phyloP scores from a whole-genome alignment of 169 alveolate species.

The Cryptosporidium parvum region DNA sequence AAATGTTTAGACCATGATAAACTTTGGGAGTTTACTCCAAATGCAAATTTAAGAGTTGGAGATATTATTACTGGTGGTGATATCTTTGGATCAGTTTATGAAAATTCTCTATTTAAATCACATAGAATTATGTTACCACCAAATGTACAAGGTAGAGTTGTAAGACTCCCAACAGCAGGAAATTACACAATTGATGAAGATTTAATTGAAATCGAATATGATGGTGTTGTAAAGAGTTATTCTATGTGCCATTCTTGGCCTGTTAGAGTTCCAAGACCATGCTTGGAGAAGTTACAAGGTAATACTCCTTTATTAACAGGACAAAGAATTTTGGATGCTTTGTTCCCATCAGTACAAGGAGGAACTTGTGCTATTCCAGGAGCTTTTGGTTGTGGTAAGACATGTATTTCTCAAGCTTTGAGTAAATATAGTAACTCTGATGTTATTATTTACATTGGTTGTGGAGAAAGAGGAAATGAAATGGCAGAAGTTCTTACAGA shows the following conservation, averaged over 20 bases:
- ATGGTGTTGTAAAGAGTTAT: constrained; percentile 90
- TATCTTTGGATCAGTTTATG: constrained; percentile 94
- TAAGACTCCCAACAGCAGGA: constrained; percentile 95
- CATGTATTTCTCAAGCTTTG: constrained; percentile 97
- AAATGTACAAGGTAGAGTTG: constrained; percentile 93
- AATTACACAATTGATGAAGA: constrained; percentile 90
- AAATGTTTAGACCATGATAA: constrained; percentile 92
- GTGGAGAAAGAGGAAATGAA: constrained; percentile 99
- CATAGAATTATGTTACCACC: constrained; percentile 98
- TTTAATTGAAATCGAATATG: constrained; percentile 88
- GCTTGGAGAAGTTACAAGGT: constrained; percentile 94
- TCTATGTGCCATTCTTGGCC: constrained; percentile 98
- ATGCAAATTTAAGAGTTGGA: constrained; percentile 89
- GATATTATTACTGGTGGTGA: constrained; percentile 98
- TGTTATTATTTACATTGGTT: constrained; percentile 97
- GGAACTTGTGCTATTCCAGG: constrained; percentile 99
- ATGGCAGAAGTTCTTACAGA: constrained; percentile 99
- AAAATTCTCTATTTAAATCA: constrained; percentile 93
- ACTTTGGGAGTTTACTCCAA: constrained; percentile 94
- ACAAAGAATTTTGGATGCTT: constrained; percentile 96
- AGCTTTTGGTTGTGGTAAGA: constrained; percentile 99
- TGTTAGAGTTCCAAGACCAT: constrained; percentile 98
- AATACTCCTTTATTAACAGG: constrained; percentile 97
- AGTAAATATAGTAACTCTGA: constrained; percentile 97
- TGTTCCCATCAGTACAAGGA: constrained; percentile 98